Evolutionary conservation across 441 rosid species (phyloP).

Genomic region (Capsella rubella): DNA sequence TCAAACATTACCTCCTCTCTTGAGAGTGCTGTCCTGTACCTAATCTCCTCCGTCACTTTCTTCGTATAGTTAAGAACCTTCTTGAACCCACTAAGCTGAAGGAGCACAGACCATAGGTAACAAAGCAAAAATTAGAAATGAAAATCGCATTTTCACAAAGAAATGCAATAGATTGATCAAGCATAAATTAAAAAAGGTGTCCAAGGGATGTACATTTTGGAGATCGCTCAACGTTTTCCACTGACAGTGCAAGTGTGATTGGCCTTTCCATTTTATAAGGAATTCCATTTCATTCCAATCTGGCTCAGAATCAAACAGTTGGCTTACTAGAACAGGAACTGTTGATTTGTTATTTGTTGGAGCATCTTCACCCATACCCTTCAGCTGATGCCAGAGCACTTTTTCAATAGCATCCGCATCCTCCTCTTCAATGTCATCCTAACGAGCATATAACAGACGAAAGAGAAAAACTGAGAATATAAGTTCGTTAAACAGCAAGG

Average conservation of each 20-base stretch:
- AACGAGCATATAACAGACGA: conserved; percentile 36
- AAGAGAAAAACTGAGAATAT: conserved; percentile 12
- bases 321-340: conserved; percentile 78
- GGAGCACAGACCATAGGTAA: conserved; percentile 39
- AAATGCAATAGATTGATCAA: conserved; percentile 29
- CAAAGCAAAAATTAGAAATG: conserved; percentile 26
- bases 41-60: conserved; percentile 86
- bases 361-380: conserved; percentile 84
- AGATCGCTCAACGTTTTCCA: conserved; percentile 90
- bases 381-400: conserved; percentile 99
- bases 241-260: conserved; percentile 98
- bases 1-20: conserved; percentile 89
- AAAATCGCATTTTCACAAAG: conserved; percentile 22
- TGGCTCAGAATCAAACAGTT: conserved; percentile 78
- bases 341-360: conserved; percentile 60
- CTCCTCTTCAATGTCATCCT: conserved; percentile 98
- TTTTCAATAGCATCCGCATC: conserved; percentile 95
- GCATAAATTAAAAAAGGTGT: conserved; percentile 23
- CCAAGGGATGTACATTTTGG: conserved; percentile 74
- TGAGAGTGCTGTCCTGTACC: conserved; percentile 75
- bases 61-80: conserved; percentile 98
- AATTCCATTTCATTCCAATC: conserved; percentile 96
- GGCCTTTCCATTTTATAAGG: conserved; percentile 99
- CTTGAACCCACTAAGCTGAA: conserved; percentile 97
- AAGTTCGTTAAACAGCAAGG: conserved; percentile 18